Percentiles rank a stretch among this genome's conserved stretches.
phyloP scores from a whole-genome alignment of 2,329 filamentous ascomycete genomes.

The Ilyonectria sp. region DNA sequence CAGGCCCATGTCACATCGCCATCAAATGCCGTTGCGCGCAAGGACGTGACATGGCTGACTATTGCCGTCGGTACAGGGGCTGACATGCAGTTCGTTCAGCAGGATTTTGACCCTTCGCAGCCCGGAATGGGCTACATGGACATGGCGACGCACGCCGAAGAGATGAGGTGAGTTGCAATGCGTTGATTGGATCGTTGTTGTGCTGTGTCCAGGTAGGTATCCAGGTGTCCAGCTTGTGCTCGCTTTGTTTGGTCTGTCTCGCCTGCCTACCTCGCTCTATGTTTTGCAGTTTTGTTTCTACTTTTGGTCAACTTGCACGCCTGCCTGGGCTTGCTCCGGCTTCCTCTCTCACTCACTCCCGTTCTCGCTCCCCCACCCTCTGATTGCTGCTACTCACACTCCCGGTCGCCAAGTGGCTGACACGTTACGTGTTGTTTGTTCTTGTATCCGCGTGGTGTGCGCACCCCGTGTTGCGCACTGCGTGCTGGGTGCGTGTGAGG shows the following conservation, averaged over 20 bases:
- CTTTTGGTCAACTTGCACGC: background rate
- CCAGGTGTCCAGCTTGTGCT: slow-evolving; percentile 16
- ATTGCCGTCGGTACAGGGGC: slow-evolving; percentile 31
- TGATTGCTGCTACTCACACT: slow-evolving; percentile 3
- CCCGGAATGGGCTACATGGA: slow-evolving; percentile 69
- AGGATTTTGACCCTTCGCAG: slow-evolving; percentile 71
- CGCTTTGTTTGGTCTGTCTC: background rate
- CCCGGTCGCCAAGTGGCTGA: slow-evolving; percentile 4
- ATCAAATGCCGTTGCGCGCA: slow-evolving; percentile 22
- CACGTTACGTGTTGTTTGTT: slow-evolving; percentile 21
- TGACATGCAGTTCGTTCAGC: slow-evolving; percentile 51
- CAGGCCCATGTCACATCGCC: slow-evolving; percentile 20
- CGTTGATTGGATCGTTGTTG: slow-evolving; percentile 34
- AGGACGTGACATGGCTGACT: slow-evolving; percentile 25
- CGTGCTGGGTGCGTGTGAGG: slow-evolving; percentile 18
- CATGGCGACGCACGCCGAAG: slow-evolving; percentile 63
- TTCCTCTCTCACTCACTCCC: background rate
- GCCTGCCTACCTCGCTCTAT: background rate
- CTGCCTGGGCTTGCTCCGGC: background rate
- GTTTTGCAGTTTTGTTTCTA: background rate
- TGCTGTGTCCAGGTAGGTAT: slow-evolving; percentile 8
- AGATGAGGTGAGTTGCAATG: slow-evolving; percentile 67
- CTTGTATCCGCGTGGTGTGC: slow-evolving; percentile 17
- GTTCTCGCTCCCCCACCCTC: background rate
- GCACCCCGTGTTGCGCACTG: slow-evolving; percentile 3